Percentiles rank a stretch among this genome's conserved stretches.
Evolutionary conservation across 225 moss, liverwort and hornwort genomes (phyloP).

Genomic region (Rhytidiadelphus loreus): DNA sequence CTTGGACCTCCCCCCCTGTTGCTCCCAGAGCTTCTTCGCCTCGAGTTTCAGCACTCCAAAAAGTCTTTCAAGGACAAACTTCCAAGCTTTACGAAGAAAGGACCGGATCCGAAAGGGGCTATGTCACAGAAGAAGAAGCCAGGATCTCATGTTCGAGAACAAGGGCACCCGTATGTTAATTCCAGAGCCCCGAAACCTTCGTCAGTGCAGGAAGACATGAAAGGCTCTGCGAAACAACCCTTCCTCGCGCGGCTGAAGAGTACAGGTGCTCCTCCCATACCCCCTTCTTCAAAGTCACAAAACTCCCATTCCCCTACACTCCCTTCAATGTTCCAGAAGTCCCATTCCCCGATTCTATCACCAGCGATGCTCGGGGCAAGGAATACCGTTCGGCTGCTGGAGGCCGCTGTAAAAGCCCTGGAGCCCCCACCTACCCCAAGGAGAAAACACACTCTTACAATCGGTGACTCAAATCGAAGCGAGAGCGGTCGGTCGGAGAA

Average conservation of each 20-base stretch:
- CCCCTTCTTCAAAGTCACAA: neutral
- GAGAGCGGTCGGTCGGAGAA: slow-evolving; percentile 18
- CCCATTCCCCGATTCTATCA: slow-evolving; percentile 29
- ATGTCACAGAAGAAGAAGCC: neutral
- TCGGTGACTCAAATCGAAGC: neutral
- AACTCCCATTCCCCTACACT: slow-evolving; percentile 5
- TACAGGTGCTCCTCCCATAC: neutral
- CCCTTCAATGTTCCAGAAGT: neutral
- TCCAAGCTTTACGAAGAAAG: slow-evolving; percentile 21
- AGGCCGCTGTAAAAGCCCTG: slow-evolving; percentile 69
- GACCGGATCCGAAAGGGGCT: neutral
- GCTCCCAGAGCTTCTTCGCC: slow-evolving; percentile 59
- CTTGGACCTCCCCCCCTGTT: slow-evolving; percentile 20
- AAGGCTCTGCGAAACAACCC: slow-evolving; percentile 23
- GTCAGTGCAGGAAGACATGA: neutral
- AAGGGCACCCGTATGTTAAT: neutral
- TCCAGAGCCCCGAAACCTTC: neutral
- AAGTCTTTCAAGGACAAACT: slow-evolving; percentile 54
- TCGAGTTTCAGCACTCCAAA: slow-evolving; percentile 49
- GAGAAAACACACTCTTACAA: neutral
- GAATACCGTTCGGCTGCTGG: slow-evolving; percentile 44
- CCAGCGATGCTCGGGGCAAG: slow-evolving; percentile 47
- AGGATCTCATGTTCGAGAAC: neutral
- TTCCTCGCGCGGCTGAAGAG: slow-evolving; percentile 55
- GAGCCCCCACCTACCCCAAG: slow-evolving; percentile 33